These are phyloP conservation scores for Solanum sejunctum DNA, from an alignment of 257 asterid genomes.

Conservation along the genomic window DNA sequence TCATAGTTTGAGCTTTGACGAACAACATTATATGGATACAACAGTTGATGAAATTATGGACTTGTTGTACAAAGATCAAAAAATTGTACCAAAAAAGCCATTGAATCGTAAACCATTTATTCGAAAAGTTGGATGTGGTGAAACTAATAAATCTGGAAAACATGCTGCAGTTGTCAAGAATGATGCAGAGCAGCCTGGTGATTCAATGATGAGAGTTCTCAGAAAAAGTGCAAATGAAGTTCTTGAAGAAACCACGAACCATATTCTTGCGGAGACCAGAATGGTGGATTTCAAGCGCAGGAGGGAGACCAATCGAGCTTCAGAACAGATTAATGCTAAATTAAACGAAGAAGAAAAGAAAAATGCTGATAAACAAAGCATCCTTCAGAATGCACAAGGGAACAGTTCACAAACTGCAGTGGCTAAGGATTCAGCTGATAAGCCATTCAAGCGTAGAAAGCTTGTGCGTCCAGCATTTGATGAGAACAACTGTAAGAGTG, in stretches of 20 bases:
- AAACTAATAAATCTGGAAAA: slow-evolving; percentile 9
- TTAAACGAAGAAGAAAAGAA: background rate
- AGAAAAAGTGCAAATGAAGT: slow-evolving; percentile 1
- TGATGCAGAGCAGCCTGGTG: background rate
- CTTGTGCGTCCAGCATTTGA: slow-evolving; percentile 48
- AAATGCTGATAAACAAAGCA: background rate
- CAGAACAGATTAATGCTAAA: slow-evolving; percentile 7
- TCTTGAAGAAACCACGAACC: slow-evolving; percentile 3
- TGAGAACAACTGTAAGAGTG: slow-evolving; percentile 7
- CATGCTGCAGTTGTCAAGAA: background rate
- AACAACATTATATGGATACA: slow-evolving; percentile 22
- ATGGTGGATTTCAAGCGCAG: slow-evolving; percentile 58
- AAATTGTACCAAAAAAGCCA: slow-evolving; percentile 9
- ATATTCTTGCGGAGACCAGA: slow-evolving; percentile 38
- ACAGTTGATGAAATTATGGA: slow-evolving; percentile 63
- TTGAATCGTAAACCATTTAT: slow-evolving; percentile 10
- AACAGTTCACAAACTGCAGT: slow-evolving; percentile 7
- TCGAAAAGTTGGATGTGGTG: slow-evolving; percentile 8
- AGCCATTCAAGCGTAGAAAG: slow-evolving; percentile 35
- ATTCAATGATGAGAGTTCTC: background rate
- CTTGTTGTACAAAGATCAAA: slow-evolving; percentile 25
- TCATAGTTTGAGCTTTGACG: slow-evolving; percentile 3
- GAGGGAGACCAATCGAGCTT: slow-evolving; percentile 25
- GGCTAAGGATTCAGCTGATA: slow-evolving; percentile 10
- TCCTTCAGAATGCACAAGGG: background rate